Base-by-base conservation (phyloP, 2,329 filamentous ascomycete genomes). In the Colletotrichum incanum region DNA sequence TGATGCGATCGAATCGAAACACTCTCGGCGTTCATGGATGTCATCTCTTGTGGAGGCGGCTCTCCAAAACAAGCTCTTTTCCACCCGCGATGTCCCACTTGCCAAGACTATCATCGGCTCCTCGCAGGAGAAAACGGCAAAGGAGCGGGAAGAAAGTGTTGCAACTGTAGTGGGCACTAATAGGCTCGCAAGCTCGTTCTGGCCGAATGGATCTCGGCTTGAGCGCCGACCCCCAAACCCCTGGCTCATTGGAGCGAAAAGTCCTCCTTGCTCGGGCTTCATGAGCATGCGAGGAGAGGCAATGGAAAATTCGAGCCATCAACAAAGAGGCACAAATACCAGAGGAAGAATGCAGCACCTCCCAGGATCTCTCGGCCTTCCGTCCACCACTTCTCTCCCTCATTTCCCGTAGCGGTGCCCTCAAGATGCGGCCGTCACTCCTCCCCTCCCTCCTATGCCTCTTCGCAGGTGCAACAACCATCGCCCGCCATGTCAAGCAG, bases 1-100 rank as follows among this genome's bases (percentile, higher is more conserved):
- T 37, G 55, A 61, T 71, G 63, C 63, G 63, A 71, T 61, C 56
- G 55, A 71, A 71, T 67, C 41, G 56, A 45, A 61, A n/a, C 49
- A 14, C 49, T 23, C 56, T 56, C n/a, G 28, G 14, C n/a, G 37
- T 45, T 28, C 45, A 43, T 41, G 59, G 20, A 34, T 66, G 39
- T 45, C 37, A 45, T 34, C 20, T 65, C 61, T 26, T 26, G 55
- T 47, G 63, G 63, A 66, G 54, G 14, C 18, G 41, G 45, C 28
- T 20, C 28, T 45, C 49, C 47, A 49, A 41, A 50, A 67, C 63
- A 71, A 67, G 63, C 63, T 66, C 49, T 61, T 37, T 12, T 6
- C 47, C 52, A 37, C 45, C 61, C 54, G 50, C 31, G n/a, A 49
- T 26, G 31, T 64, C 43, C 65, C 66, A 50, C 43, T 49, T 56